Evolutionary conservation across 345 rosid species (phyloP), one percentile per base, ranked within the genome.

Genomic region (Odontarrhena argentea): DNA sequence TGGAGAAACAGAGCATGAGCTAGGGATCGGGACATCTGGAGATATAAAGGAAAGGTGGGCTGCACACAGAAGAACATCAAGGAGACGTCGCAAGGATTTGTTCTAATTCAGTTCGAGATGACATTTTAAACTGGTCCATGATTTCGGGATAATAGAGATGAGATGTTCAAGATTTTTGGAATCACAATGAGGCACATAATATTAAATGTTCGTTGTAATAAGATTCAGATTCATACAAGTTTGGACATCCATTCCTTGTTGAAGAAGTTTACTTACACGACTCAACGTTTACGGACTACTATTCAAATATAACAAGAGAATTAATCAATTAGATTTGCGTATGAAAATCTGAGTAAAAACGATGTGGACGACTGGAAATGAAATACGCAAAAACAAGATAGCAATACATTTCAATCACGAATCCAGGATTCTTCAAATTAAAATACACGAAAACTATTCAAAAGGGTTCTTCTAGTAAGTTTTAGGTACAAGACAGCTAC

Each of bases 21-120:
- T 45, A 22, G 54, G 11, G 50, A 42, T 35, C 18, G 68, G 65
- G 49, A 76, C 68, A 32, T 32, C 66, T 2, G 24, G 30, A 7
- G 75, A 80, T 51, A 87, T 93, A 34, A 93, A 93, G 77, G 87
- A 82, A 75, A 83, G 93, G 77, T 89, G 98, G 98, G 82, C 82
- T 0, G 18, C 60, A 53, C 85, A 73, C 10, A 81, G 91, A 78
- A 82, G 84, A 74, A 78, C 70, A 24, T 80, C 79, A 40, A 87
- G 80, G 78, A 82, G 75, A 72, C 68, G 72, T 4, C 54, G 42
- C 30, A 46, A 22, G 1, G 60, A 32, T 47, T 41, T 60, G 56
- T 47, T 11, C 37, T 46, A 36, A 54, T 24, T 54, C 40, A 36
- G 11, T 38, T 38, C 42, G 8, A 1, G 9, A 38, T 38, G 11